phyloP scores from a whole-genome alignment of 441 rosid species.

The Capsella rubella region DNA sequence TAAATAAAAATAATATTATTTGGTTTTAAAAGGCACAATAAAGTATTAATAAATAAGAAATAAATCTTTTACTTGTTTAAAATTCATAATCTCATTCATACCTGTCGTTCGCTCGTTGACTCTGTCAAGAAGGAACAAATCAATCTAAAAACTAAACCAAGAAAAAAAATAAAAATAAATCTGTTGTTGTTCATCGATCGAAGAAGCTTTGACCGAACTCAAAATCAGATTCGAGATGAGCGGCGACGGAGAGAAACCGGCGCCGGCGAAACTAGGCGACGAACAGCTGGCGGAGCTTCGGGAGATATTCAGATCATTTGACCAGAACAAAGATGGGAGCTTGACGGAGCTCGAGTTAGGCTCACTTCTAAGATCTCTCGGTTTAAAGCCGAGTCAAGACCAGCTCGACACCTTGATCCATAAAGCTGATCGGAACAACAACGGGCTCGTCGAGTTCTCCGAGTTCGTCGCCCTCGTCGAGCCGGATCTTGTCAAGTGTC shows the following conservation, averaged over 20 bases:
- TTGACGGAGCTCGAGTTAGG: slow-evolving; percentile 47
- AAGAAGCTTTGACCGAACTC: slow-evolving; percentile 25
- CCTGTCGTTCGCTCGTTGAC: slow-evolving; percentile 43
- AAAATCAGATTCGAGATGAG: slow-evolving; percentile 35
- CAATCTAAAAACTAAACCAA: background rate
- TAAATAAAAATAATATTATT: too few relatives aligned
- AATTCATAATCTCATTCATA: too few relatives aligned
- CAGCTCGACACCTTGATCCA: slow-evolving; percentile 45
- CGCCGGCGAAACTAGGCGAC: slow-evolving; percentile 44
- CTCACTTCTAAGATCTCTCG: slow-evolving; percentile 48
- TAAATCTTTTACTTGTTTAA: too few relatives aligned
- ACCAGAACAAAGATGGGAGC: slow-evolving; percentile 48
- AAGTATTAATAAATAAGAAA: too few relatives aligned
- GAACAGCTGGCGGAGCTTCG: slow-evolving; percentile 48
- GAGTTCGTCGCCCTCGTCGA: slow-evolving; percentile 47
- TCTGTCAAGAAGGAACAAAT: slow-evolving; percentile 23
- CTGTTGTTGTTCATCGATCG: slow-evolving; percentile 12
- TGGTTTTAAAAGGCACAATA: too few relatives aligned
- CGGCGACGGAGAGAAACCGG: slow-evolving; percentile 29
- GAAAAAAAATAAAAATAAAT: background rate
- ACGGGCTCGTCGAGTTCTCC: slow-evolving; percentile 47
- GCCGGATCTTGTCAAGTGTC: slow-evolving; percentile 46
- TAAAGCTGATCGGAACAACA: slow-evolving; percentile 46
- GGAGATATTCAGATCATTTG: slow-evolving; percentile 50
- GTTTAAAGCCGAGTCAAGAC: slow-evolving; percentile 48